These are phyloP conservation scores for Cryoendolithus antarcticus DNA, from an alignment of 2,329 filamentous ascomycete genomes.

Conservation along the genomic window DNA sequence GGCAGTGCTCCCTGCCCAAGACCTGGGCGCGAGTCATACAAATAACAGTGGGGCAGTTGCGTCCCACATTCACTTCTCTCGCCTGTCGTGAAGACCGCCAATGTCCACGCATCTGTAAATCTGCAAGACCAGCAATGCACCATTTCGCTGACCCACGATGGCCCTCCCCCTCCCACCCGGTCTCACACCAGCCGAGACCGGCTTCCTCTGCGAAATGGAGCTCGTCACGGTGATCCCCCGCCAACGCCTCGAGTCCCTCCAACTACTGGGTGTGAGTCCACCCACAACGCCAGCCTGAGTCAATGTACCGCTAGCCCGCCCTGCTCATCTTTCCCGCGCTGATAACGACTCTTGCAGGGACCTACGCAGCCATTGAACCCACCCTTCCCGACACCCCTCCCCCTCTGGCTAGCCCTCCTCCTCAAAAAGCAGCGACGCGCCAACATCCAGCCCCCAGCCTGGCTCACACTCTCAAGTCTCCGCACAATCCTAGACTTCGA, in stretches of 20 bases:
- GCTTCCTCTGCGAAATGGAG: conserved; percentile 96
- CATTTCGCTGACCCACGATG: conserved; percentile 29
- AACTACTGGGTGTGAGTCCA: conserved; percentile 66
- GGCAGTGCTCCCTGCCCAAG: too few species aligned
- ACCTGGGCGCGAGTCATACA: too few species aligned
- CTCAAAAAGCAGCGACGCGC: conserved; percentile 89
- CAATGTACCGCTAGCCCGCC: neutral
- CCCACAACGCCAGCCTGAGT: too few species aligned
- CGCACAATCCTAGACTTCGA: conserved; percentile 69
- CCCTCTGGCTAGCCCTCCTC: conserved; percentile 88
- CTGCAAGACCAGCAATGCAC: too few species aligned
- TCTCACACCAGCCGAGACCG: conserved; percentile 75
- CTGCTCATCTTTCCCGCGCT: neutral
- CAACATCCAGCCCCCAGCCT: conserved; percentile 82
- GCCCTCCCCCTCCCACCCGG: conserved; percentile 50
- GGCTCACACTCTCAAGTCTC: conserved; percentile 70
- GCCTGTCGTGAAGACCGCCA: too few species aligned
- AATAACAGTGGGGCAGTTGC: too few species aligned
- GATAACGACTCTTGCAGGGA: conserved; percentile 47
- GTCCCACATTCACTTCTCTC: too few species aligned
- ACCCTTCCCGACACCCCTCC: conserved; percentile 65
- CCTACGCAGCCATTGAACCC: conserved; percentile 64
- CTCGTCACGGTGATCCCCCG: conserved; percentile 84
- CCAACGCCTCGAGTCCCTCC: conserved; percentile 74
- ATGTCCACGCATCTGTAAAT: too few species aligned